These are phyloP conservation scores for Arachnomyces sp. DNA, from an alignment of 2,329 filamentous ascomycete species.

Conservation along the genomic window DNA sequence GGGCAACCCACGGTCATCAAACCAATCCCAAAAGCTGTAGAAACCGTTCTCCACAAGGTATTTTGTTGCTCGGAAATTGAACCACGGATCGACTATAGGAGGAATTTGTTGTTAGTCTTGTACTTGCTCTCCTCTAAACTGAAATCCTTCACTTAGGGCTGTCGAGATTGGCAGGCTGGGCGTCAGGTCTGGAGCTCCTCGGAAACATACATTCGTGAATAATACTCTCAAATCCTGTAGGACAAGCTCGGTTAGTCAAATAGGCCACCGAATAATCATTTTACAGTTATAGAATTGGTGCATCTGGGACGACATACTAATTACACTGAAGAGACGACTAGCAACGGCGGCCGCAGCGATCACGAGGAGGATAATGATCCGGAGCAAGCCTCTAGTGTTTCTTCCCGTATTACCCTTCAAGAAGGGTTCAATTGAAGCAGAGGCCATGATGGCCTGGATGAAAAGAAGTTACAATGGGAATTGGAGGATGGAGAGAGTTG, in stretches of 20 bases:
- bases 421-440: constrained; percentile 48
- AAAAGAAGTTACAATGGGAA: not conserved
- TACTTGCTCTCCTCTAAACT: not conserved
- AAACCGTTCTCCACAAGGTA: constrained; percentile 96
- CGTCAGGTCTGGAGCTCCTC: constrained; percentile 4
- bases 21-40: constrained; percentile 99
- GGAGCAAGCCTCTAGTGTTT: constrained; percentile 76
- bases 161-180: not conserved
- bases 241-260: no score
- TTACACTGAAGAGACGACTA: constrained; percentile 95
- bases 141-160: not conserved
- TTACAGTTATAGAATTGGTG: no score
- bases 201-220: constrained; percentile 90
- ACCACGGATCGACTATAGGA: constrained; percentile 88
- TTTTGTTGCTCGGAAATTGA: constrained; percentile 98
- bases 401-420: constrained; percentile 71
- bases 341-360: constrained; percentile 88
- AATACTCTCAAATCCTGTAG: constrained; percentile 87
- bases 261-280: not conserved
- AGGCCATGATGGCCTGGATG: constrained; percentile 38
- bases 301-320: constrained; percentile 57
- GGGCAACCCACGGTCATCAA: constrained; percentile 72
- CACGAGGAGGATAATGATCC: constrained; percentile 80
- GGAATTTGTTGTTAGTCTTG: constrained; percentile 6
- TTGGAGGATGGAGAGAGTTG: constrained; percentile 4